Evolutionary conservation across 1,284 basidiomycete species (phyloP).

Genomic region (Clitocybe nebularis): DNA sequence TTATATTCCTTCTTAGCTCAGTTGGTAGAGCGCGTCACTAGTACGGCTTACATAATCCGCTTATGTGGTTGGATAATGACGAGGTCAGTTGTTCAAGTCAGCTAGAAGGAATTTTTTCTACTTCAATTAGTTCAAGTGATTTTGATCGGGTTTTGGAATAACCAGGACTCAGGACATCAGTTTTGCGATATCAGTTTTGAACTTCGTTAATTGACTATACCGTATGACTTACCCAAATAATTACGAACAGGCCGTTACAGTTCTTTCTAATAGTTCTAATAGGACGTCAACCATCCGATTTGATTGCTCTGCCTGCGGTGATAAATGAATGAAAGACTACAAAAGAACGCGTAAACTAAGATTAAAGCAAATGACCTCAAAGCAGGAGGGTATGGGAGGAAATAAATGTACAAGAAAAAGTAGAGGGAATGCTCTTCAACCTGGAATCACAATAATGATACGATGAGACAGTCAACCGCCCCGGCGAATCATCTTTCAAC

Average conservation of each 20-base stretch:
- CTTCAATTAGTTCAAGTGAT: too few relatives aligned
- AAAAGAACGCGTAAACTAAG: constrained; percentile 13
- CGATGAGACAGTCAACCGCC: neutral
- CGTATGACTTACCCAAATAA: too few relatives aligned
- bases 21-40: constrained; percentile 64
- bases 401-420: constrained; percentile 1
- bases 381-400: constrained; percentile 5
- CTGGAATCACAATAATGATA: neutral
- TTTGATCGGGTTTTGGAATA: too few relatives aligned
- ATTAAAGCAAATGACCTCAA: constrained; percentile 12
- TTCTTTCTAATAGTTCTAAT: too few relatives aligned
- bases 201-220: too few relatives aligned
- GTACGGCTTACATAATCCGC: too few relatives aligned
- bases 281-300: constrained; percentile 9
- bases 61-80: too few relatives aligned
- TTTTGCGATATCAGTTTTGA: too few relatives aligned
- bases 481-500: neutral
- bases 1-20: constrained; percentile 62
- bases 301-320: constrained; percentile 15
- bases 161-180: too few relatives aligned
- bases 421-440: constrained; percentile 1
- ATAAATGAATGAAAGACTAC: constrained; percentile 16
- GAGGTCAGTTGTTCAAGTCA: too few relatives aligned
- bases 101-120: too few relatives aligned
- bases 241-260: too few relatives aligned